Base-by-base conservation (phyloP, 768 basidiomycete species). In the Sarcodon aspratus region DNA sequence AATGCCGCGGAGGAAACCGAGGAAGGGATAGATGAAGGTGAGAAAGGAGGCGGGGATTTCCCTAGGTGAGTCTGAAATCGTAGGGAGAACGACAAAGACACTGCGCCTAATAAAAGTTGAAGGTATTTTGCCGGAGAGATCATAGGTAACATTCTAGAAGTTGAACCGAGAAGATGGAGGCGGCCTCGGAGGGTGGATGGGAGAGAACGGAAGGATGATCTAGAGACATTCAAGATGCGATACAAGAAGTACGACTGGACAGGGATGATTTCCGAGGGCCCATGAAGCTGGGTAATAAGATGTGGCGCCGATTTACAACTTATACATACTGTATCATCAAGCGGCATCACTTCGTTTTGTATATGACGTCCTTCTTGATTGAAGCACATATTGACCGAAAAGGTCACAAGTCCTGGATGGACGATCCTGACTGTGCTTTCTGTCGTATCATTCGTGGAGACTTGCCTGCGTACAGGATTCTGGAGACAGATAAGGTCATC, bases 51-150 rank as follows among this genome's bases (percentile, higher is more conserved):
- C 12, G 90, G 90, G 9, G 89, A 92, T 48, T 99, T 97, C 59
- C 89, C 92, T 13, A 76, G 73, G 90, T 89, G 52, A 57, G 76
- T 68, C 40, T 37, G 17, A 42, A 27, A 17, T 2, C 27, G 40
- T 13, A 11, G 40, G 27, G 27, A 44, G 33, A 12, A 8, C 17
- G 4, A 9, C 5, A 13, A 9, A 21, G 13, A 11, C 3, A 32
- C 33, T 31, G n/a, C 32, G 7, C 32, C 21, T 31, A 8, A 42
- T 21, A 27, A 27, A 27, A 5, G 21, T 27, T 47, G 15, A 54
- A 95, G 93, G 51, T 96, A 89, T 62, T 99, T 99, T 62, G 94
- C 92, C 0, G 82, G 78, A 13, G 95, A 99, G 64, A 95, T 97
- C 55, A 82, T 98, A 53, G 95, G 95, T 7, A 92, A 90, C 56